Percentiles rank a stretch among this genome's conserved stretches.
Evolutionary conservation across 176 grass and related monocot genomes (phyloP).

Genomic region (Hordeum marinum): DNA sequence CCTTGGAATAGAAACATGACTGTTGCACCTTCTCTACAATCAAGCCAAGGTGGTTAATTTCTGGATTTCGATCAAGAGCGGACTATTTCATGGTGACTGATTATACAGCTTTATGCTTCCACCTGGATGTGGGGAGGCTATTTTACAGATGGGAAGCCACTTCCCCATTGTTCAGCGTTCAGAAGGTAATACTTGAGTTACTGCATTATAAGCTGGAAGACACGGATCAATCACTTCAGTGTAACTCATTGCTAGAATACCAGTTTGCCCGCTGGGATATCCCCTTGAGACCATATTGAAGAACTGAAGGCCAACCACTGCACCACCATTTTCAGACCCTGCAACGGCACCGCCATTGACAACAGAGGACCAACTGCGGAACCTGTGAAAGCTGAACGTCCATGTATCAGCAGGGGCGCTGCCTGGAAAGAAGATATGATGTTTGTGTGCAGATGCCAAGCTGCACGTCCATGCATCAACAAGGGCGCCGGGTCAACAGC

Average conservation of each 20-base stretch:
- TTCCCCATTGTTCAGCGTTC: neutral
- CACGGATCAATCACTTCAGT: neutral
- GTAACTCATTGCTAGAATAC: too few relatives aligned
- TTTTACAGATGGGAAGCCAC: too few relatives aligned
- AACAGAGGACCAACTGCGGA: neutral
- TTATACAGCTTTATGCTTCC: neutral
- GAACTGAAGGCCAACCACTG: neutral
- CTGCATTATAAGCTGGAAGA: neutral
- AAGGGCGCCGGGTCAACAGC: too few relatives aligned
- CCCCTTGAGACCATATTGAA: neutral
- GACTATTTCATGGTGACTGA: neutral
- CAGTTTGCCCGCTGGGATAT: neutral
- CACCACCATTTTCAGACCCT: neutral
- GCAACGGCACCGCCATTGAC: neutral
- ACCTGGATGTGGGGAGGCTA: too few relatives aligned
- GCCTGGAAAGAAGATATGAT: neutral
- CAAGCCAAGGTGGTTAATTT: slow-evolving; percentile 31
- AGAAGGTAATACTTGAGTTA: slow-evolving; percentile 20
- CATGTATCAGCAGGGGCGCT: neutral
- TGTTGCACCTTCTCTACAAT: slow-evolving; percentile 22
- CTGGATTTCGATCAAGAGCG: neutral
- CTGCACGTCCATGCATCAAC: neutral
- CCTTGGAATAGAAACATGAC: slow-evolving; percentile 42
- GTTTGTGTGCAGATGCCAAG: neutral
- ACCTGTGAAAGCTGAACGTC: neutral